These are phyloP conservation scores for Geotrichum bryndzae DNA, from an alignment of 1,139 yeast genomes.

Conservation along the genomic window DNA sequence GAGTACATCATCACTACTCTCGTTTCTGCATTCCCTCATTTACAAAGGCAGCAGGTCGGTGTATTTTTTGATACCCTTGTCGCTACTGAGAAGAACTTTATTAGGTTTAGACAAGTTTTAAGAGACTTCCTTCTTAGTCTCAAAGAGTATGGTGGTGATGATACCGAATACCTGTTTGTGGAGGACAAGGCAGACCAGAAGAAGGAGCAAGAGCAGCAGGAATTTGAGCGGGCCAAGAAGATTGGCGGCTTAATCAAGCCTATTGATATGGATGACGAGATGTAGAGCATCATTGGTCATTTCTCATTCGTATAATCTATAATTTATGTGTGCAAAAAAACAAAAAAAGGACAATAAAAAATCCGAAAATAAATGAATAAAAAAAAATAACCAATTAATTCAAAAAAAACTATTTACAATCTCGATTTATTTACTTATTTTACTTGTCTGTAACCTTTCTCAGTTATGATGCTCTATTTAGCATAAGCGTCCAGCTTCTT, in stretches of 20 bases:
- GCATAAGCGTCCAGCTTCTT: conserved; percentile 31
- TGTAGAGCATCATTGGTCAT: conserved; percentile 4
- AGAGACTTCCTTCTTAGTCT: conserved; percentile 96
- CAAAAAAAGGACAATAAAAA: neutral
- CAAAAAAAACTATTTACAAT: neutral
- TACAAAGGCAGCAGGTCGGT: conserved; percentile 75
- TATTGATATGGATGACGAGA: conserved; percentile 75
- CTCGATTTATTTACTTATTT: conserved; percentile 5
- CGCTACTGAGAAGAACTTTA: conserved; percentile 63
- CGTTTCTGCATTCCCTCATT: conserved; percentile 82
- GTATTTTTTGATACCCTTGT: conserved; percentile 72
- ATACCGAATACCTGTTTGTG: conserved; percentile 66
- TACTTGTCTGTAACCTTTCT: neutral
- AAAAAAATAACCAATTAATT: neutral
- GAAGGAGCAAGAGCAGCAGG: conserved; percentile 59
- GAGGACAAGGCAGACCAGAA: conserved; percentile 84
- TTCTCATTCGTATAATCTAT: too few relatives aligned
- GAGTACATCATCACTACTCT: conserved; percentile 80
- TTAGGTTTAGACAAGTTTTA: conserved; percentile 73
- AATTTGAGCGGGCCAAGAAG: conserved; percentile 74
- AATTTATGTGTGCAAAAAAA: neutral
- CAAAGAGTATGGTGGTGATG: conserved; percentile 91
- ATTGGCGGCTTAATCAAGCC: conserved; percentile 95
- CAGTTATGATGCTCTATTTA: neutral
- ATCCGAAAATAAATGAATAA: neutral